Evolutionary conservation across 805 yeast species (phyloP), one percentile per base, ranked within the genome.

Genomic region (Tetrapisispora taiwanensis): DNA sequence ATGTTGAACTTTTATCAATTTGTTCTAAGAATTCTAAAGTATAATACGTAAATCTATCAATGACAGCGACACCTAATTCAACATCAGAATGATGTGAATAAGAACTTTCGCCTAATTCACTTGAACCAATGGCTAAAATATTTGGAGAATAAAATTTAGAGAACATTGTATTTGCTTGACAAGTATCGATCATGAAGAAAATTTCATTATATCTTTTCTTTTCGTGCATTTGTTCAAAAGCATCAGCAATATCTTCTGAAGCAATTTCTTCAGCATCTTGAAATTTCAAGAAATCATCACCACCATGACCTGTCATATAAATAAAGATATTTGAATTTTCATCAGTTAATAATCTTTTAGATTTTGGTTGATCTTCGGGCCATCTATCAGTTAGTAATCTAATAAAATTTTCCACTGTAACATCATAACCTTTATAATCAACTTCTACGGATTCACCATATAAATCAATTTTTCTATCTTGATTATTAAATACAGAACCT

Each of bases 221-320:
- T 61, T 90, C 95, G 68, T 86, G 78, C 98, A 92, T 92, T 62
- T 92, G 97, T 42, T 78, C 94, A 67, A 92, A 86, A 2, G 97
- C 97, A 66, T 92, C 95, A 1, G 98, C 97, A 48, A 92, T 75
- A 65, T 92, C 99, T 67, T 86, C 82, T 9, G 95, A 80, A 1
- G 95, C 88, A 46, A 92, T 88, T 58, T 92, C 98, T 62, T 92
- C 98, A 10, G 97, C 96, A 60, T 92, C 99, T 67, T 92, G 99
- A 63, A 92, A 92, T 65, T 92, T 92, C 55, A 92, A 74, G 63
- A 92, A 92, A 63, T 92, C 97, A 56, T 89, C 87, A 42, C 99
- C 99, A 20, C 99, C 99, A 64, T 92, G 99, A 20, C 99, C 99
- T 1, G 98, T 92, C 79, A 92, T 73, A 62, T 92, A 92, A 24